A percentile compares a stretch with the other conserved stretches of the same genome.
Evolutionary conservation across 805 yeast species (phyloP).

Genomic region (Zygotorulaspora sp.): DNA sequence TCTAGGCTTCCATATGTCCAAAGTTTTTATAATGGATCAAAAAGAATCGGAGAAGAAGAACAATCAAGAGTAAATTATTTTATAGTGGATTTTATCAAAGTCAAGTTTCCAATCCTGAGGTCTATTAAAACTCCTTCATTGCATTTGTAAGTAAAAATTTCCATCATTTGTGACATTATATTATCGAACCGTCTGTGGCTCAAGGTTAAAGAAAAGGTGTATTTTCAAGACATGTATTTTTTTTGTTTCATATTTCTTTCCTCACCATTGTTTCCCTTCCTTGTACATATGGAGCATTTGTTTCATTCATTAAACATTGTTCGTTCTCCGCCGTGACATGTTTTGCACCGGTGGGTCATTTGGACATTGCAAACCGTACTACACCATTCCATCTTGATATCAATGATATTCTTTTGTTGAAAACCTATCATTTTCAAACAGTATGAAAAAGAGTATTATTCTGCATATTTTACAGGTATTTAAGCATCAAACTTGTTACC

Average conservation of each 20-base stretch:
- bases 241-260: no score
- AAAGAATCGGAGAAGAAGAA: conserved; percentile 6
- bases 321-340: no score
- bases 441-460: background rate
- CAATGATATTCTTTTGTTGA: no score
- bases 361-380: no score
- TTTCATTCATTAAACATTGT: no score
- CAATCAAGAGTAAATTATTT: conserved; percentile 14
- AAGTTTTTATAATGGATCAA: conserved; percentile 9
- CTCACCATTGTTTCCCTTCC: no score
- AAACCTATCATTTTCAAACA: no score
- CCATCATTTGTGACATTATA: no score
- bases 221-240: no score
- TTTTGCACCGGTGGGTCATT: no score
- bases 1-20: conserved; percentile 6
- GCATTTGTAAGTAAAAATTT: background rate
- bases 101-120: conserved; percentile 15
- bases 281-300: background rate
- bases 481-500: background rate
- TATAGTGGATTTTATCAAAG: conserved; percentile 21
- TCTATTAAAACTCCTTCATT: conserved; percentile 12
- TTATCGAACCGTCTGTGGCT: no score
- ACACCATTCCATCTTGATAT: background rate
- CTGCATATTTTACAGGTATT: background rate
- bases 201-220: no score